Evolutionary conservation across 2,329 filamentous ascomycete genomes (phyloP), one percentile per base, ranked within the genome.

Genomic region (Thielaviopsis ethacetica): DNA sequence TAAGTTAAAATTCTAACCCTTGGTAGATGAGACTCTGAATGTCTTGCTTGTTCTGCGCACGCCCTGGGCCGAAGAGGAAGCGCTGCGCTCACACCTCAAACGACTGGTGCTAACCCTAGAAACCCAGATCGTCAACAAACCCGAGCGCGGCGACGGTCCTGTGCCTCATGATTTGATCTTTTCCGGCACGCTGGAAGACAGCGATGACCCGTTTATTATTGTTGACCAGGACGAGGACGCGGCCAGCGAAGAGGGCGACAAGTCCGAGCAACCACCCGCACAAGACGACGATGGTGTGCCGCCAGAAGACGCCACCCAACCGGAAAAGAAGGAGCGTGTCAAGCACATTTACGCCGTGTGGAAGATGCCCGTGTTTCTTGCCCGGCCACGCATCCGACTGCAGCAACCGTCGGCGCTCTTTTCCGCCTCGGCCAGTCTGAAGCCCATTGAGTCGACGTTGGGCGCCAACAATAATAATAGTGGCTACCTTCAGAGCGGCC

Each of bases 1-100:
- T 10, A 34, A 34, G 17, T 1, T 12, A 9, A 17, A 27, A 9
- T 54, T 21, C 38, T 59, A 41, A 54, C 57, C 13, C 10, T 34
- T 22, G 2, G n/a, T 12, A 90, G 86, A 91, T 78, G 86, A 91
- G 73, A 81, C 81, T 26, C 76, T 86, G 59, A 74, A 83, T 63
- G 76, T 89, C 19, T 82, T 86, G 66, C 72, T 90, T 62, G 75
- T 88, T 12, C 76, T 91, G 60, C 79, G 80, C 65, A 83, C 83
- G 9, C 82, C 83, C 3, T 75, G 78, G 65, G 73, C 78, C 59
- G 77, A 81, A 59, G 77, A 85, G 61, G 68, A 73, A 34, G 72
- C 73, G 0, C 71, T 89, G 21, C 75, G 78, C 59, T 75, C 78
- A 41, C 81, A 82, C 59, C 72, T 89, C 41, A 73, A 75, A 55